Conservation (phyloP, 78 protist species). For the Mastigamoeba balamuthi region DNA sequence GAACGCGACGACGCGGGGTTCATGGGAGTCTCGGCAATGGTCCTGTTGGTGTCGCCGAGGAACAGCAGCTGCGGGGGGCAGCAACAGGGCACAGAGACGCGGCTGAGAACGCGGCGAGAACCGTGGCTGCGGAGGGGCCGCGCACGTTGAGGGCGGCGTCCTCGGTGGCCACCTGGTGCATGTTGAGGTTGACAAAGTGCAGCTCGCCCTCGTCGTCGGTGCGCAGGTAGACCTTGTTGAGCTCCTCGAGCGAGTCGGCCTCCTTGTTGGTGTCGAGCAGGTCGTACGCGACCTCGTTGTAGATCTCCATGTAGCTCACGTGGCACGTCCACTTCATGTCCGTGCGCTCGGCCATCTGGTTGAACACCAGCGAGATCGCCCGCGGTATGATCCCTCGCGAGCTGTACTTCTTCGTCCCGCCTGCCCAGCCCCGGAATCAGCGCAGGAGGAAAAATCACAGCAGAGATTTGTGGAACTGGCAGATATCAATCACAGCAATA, state of each 20-base stretch:
- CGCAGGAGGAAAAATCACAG: background rate
- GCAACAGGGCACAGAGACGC: background rate
- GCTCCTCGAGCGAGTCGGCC: slow-evolving; percentile 32
- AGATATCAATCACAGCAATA: background rate
- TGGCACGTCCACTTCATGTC: background rate
- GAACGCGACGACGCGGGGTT: slow-evolving; percentile 46
- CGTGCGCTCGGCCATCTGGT: background rate
- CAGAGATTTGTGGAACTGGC: background rate
- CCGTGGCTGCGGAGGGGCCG: too few relatives aligned
- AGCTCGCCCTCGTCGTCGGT: slow-evolving; percentile 22
- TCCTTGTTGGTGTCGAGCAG: slow-evolving; percentile 35
- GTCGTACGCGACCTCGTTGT: slow-evolving; percentile 60
- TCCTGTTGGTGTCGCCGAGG: slow-evolving; percentile 57
- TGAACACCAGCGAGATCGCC: slow-evolving; percentile 12
- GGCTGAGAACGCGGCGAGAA: too few relatives aligned
- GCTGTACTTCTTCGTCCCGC: slow-evolving; percentile 33
- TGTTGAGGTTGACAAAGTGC: background rate
- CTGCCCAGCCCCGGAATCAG: background rate
- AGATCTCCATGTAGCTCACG: slow-evolving; percentile 63
- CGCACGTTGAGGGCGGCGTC: slow-evolving; percentile 27
- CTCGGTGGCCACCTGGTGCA: background rate
- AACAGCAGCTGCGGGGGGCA: slow-evolving; percentile 29
- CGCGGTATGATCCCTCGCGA: slow-evolving; percentile 70
- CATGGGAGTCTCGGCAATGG: slow-evolving; percentile 53
- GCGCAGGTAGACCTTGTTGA: slow-evolving; percentile 1